A percentile compares a stretch with the other conserved stretches of the same genome.
phyloP scores from a whole-genome alignment of 2,329 filamentous ascomycete species.

The Cladophialophora exuberans region DNA sequence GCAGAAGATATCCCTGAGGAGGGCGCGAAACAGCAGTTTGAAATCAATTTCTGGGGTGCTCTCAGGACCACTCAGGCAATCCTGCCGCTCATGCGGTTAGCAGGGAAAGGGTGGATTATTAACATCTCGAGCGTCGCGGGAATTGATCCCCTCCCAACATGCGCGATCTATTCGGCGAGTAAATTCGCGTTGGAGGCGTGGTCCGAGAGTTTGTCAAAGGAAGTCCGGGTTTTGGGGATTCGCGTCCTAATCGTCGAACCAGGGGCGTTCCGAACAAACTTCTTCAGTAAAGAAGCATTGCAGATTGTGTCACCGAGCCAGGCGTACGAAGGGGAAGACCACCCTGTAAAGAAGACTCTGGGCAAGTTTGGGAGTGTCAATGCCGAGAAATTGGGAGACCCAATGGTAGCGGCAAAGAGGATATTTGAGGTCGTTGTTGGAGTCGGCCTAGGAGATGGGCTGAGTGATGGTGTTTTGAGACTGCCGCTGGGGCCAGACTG shows the following conservation, averaged over 20 bases:
- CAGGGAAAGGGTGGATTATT: slow-evolving; percentile 24
- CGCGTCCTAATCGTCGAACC: slow-evolving; percentile 48
- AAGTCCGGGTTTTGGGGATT: slow-evolving; percentile 43
- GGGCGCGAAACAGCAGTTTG: slow-evolving; percentile 22
- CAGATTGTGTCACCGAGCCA: slow-evolving; percentile 15
- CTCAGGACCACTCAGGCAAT: slow-evolving; percentile 23
- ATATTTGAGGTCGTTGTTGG: slow-evolving; percentile 44
- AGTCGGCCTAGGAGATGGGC: slow-evolving; percentile 36
- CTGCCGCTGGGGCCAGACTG: slow-evolving; percentile 46
- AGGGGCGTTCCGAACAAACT: slow-evolving; percentile 49
- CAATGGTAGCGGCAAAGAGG: slow-evolving; percentile 39
- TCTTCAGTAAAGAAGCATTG: slow-evolving; percentile 35
- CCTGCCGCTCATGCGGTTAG: slow-evolving; percentile 26
- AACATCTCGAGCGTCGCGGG: slow-evolving; percentile 28
- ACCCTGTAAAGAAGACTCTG: slow-evolving; percentile 10
- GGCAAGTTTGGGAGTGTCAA: slow-evolving; percentile 24
- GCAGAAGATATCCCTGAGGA: slow-evolving; percentile 30
- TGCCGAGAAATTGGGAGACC: slow-evolving; percentile 39
- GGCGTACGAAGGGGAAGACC: slow-evolving; percentile 11
- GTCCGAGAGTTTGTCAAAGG: slow-evolving; percentile 43
- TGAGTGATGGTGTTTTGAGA: slow-evolving; percentile 40
- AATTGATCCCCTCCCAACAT: slow-evolving; percentile 34
- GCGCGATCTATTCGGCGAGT: slow-evolving; percentile 37
- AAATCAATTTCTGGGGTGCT: slow-evolving; percentile 32
- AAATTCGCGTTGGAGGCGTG: slow-evolving; percentile 49